Evolutionary conservation across 73 alveolate species (phyloP).

Genomic region (Tetrahymena borealis): DNA sequence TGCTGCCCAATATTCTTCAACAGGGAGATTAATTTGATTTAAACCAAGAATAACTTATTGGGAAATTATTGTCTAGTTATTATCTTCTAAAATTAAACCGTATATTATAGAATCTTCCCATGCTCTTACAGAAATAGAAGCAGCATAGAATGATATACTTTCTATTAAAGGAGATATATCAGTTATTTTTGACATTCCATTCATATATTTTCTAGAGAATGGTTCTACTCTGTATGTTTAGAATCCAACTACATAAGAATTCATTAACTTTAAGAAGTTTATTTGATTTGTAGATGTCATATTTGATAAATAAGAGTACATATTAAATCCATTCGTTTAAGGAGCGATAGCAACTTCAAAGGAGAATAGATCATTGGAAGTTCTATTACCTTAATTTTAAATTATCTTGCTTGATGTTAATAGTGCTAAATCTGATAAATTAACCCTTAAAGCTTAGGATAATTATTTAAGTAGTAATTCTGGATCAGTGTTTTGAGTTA

Average conservation of each 20-base stretch:
- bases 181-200: neutral
- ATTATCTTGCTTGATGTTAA: neutral
- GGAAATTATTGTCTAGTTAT: neutral
- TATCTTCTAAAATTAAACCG: neutral
- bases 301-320: neutral
- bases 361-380: neutral
- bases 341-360: neutral
- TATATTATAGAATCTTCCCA: neutral
- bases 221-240: neutral
- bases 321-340: neutral
- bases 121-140: neutral
- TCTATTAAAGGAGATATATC: neutral
- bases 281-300: neutral
- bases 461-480: neutral
- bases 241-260: neutral
- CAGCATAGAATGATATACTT: neutral
- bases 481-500: neutral
- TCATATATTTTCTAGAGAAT: neutral
- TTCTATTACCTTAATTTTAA: neutral
- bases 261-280: neutral
- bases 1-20: neutral
- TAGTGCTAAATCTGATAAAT: neutral
- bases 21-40: neutral
- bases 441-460: neutral
- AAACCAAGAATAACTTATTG: neutral